A percentile compares a stretch with the other conserved stretches of the same genome.
Evolutionary conservation across 2,329 filamentous ascomycete genomes (phyloP).

Genomic region (Penicillium sp.): DNA sequence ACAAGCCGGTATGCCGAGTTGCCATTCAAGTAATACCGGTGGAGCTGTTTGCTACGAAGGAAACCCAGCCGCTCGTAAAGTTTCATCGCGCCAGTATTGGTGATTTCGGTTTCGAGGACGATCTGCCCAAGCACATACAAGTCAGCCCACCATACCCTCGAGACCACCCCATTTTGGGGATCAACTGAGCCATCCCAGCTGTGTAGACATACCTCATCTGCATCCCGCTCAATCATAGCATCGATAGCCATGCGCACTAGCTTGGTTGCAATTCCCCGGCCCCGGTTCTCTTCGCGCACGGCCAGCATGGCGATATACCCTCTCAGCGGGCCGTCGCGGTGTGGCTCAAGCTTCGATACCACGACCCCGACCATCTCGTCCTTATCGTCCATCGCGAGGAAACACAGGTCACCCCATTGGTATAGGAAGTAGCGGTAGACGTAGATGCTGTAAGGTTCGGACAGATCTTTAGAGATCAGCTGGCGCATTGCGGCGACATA

Average conservation of each 20-base stretch:
- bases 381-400: conserved; percentile 64
- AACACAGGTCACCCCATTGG: conserved; percentile 97
- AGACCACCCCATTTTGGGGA: neutral
- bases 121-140: conserved; percentile 48
- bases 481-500: conserved; percentile 85
- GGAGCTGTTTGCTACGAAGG: conserved; percentile 83
- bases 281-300: conserved; percentile 75
- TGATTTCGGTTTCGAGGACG: conserved; percentile 92
- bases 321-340: conserved; percentile 78
- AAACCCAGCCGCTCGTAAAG: conserved; percentile 93
- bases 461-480: conserved; percentile 92
- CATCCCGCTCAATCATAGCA: conserved; percentile 77
- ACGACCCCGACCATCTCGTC: conserved; percentile 75
- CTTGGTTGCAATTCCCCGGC: conserved; percentile 80
- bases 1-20: conserved; percentile 91
- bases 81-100: conserved; percentile 83
- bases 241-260: conserved; percentile 89
- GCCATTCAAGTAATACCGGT: conserved; percentile 94
- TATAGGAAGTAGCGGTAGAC: conserved; percentile 98
- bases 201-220: conserved; percentile 65
- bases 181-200: neutral
- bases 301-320: conserved; percentile 99
- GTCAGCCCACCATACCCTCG: conserved; percentile 11
- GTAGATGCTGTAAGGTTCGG: conserved; percentile 98
- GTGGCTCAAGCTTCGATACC: conserved; percentile 88